Conservation (phyloP, 495 filamentous ascomycete genomes). For the Chaetomium fimeti region DNA sequence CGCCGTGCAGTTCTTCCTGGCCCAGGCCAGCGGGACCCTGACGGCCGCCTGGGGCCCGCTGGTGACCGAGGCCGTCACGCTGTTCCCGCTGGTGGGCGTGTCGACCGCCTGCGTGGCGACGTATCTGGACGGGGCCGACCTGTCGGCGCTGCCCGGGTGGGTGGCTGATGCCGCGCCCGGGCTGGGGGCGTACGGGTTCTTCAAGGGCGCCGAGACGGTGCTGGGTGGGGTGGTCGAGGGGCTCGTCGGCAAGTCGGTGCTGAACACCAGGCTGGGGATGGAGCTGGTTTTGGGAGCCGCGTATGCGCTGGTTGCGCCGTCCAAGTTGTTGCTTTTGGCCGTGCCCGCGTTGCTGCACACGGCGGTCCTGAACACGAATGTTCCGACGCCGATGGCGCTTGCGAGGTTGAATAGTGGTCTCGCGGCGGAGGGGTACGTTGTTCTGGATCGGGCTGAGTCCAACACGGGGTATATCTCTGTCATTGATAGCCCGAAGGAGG, state of each 20-base stretch:
- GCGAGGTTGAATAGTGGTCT: conserved; percentile 63
- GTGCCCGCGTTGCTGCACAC: conserved; percentile 71
- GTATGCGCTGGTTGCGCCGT: conserved; percentile 66
- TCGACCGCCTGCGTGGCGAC: conserved; percentile 64
- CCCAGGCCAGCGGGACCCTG: conserved; percentile 58
- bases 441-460: conserved; percentile 79
- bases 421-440: conserved; percentile 50
- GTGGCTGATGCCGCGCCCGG: conserved; percentile 59
- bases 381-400: conserved; percentile 53
- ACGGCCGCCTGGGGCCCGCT: conserved; percentile 71
- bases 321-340: conserved; percentile 60
- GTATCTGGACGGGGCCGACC: conserved; percentile 57
- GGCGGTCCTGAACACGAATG: conserved; percentile 67
- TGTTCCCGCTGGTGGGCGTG: conserved; percentile 69
- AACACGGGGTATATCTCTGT: conserved; percentile 91
- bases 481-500: conserved; percentile 65
- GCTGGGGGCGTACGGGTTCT: conserved; percentile 62
- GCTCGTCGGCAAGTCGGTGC: conserved; percentile 58
- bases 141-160: conserved; percentile 55
- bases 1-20: conserved; percentile 64
- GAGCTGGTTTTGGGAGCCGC: conserved; percentile 61
- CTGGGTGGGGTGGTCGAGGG: conserved; percentile 51
- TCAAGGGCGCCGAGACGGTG: conserved; percentile 56
- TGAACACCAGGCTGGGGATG: conserved; percentile 69
- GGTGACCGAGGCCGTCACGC: conserved; percentile 67